Conservation (phyloP, 805 yeast species). For the Candida bentonensis region DNA sequence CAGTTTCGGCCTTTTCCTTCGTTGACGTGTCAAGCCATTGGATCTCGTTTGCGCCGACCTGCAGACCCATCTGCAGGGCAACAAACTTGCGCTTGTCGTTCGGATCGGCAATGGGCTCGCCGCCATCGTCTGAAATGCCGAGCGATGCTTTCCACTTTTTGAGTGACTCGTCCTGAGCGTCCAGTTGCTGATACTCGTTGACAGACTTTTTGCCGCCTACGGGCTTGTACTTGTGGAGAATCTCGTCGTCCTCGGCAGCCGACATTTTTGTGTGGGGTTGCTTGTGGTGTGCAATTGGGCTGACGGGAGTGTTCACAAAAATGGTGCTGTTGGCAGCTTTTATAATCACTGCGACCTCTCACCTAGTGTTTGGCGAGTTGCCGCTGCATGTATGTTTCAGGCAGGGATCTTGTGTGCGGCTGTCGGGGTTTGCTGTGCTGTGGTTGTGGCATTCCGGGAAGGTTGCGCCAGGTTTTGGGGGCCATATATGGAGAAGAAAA, state of each 20-base stretch:
- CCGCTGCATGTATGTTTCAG: no score
- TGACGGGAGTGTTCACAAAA: not conserved
- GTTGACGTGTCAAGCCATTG: not conserved
- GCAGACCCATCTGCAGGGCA: conserved; percentile 57
- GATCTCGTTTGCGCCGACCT: conserved; percentile 22
- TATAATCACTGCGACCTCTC: not conserved
- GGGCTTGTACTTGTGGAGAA: conserved; percentile 26
- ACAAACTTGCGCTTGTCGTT: conserved; percentile 71
- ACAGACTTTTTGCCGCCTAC: conserved; percentile 61
- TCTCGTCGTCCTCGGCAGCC: not conserved
- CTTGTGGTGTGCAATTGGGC: no score
- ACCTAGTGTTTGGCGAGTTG: no score
- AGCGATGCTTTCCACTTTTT: conserved; percentile 85
- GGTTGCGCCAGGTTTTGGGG: no score
- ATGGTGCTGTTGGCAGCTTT: not conserved
- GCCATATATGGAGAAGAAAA: no score
- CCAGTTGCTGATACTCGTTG: conserved; percentile 68
- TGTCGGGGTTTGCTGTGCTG: no score
- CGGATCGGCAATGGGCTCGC: conserved; percentile 47
- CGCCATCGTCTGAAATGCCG: conserved; percentile 45
- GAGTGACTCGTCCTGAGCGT: conserved; percentile 80
- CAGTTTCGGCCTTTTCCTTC: conserved; percentile 51
- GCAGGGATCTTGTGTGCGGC: no score
- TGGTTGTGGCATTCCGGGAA: no score
- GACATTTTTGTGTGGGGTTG: no score